Conservation (phyloP, 1,284 basidiomycete genomes). For the Boletellus sp. region DNA sequence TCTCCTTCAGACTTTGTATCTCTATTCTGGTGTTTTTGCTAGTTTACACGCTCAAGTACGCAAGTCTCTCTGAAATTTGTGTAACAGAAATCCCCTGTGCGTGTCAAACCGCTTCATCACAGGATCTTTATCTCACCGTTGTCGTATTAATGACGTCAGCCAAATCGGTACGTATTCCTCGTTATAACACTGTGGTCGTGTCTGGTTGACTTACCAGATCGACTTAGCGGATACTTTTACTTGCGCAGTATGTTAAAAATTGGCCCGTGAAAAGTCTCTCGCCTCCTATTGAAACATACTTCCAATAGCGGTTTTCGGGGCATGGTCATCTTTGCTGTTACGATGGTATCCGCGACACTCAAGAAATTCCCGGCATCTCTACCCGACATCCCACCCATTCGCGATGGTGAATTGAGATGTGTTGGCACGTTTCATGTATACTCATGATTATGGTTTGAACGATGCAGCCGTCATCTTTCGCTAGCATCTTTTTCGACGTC, state of each 20-base stretch:
- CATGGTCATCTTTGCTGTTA: not conserved
- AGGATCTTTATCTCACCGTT: constrained; percentile 60
- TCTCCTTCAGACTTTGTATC: not conserved
- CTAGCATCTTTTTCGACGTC: not conserved
- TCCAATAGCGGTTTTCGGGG: not conserved
- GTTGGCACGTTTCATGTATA: too few species aligned
- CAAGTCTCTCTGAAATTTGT: not conserved
- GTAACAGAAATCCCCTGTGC: not conserved
- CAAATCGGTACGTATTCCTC: too few species aligned
- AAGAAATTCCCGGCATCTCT: not conserved
- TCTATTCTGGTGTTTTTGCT: not conserved
- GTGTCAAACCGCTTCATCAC: not conserved
- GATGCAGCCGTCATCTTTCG: not conserved
- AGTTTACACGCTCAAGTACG: not conserved
- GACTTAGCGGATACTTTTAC: not conserved
- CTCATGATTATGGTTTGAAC: not conserved
- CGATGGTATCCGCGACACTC: not conserved
- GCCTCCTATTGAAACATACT: not conserved
- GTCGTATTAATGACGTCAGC: too few species aligned
- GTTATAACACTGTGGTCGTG: too few species aligned
- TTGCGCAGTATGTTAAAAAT: not conserved
- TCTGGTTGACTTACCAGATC: too few species aligned
- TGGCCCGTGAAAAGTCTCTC: not conserved
- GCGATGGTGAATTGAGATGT: not conserved
- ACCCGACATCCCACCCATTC: not conserved